Evolutionary conservation across 345 rosid species (phyloP).

Genomic region (Ceriops decandra): DNA sequence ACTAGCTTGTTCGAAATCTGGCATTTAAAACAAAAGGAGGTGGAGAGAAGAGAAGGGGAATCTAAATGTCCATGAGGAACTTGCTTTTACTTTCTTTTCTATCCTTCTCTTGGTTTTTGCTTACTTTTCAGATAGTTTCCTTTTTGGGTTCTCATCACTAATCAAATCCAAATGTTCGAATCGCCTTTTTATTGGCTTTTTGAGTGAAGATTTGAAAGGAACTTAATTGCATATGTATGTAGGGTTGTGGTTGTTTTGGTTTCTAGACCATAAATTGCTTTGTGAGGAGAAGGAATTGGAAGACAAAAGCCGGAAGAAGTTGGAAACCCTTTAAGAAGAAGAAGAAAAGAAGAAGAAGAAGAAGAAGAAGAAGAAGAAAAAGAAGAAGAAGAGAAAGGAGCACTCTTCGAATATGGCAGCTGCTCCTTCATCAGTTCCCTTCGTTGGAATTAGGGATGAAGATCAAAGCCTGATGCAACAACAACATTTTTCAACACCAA

Average conservation of each 20-base stretch:
- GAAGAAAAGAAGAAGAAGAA: not conserved
- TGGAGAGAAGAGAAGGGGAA: conserved; percentile 9
- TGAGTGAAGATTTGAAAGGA: conserved; percentile 13
- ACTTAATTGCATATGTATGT: conserved; percentile 24
- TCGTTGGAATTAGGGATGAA: conserved; percentile 16
- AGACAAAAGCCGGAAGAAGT: not conserved
- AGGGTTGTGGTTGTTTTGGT: conserved; percentile 17
- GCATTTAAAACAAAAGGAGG: conserved; percentile 22
- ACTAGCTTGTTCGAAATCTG: conserved; percentile 24
- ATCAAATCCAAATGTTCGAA: conserved; percentile 4
- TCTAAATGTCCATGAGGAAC: conserved; percentile 30
- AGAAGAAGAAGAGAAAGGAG: too few species aligned
- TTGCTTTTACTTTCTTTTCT: not conserved
- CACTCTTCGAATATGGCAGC: conserved; percentile 20
- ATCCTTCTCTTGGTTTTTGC: conserved; percentile 1
- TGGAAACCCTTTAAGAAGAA: not conserved
- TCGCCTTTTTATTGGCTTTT: conserved; percentile 8
- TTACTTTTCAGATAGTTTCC: conserved; percentile 12
- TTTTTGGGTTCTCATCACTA: conserved; percentile 8
- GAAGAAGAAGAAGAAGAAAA: too few species aligned
- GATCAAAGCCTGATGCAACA: conserved; percentile 11
- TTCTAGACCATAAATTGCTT: not conserved
- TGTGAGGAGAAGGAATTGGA: conserved; percentile 2
- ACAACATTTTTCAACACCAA: conserved; percentile 12
- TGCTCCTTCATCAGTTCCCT: conserved; percentile 15